phyloP scores from a whole-genome alignment of 768 basidiomycete genomes.

The Mycena belliarum region DNA sequence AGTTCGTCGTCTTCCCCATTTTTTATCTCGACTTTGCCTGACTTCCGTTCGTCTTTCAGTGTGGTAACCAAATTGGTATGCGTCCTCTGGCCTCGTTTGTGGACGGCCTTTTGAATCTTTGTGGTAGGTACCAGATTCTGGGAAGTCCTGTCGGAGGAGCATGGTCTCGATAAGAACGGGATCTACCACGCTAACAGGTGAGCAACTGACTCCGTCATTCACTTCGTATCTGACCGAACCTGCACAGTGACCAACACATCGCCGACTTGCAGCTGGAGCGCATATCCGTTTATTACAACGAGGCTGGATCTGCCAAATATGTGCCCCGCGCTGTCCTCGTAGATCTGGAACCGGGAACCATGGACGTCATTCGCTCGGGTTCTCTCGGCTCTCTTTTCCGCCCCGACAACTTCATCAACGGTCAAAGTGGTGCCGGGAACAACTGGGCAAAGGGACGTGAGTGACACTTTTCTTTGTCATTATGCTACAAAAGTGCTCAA shows the following conservation, averaged over 20 bases:
- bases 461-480: neutral
- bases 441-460: constrained; percentile 99
- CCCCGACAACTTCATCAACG: constrained; percentile 97
- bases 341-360: constrained; percentile 96
- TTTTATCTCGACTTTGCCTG: constrained; percentile 27
- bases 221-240: constrained; percentile 3
- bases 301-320: constrained; percentile 92
- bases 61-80: constrained; percentile 98
- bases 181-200: constrained; percentile 82
- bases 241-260: constrained; percentile 82
- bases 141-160: constrained; percentile 98
- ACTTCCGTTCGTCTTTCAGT: constrained; percentile 47
- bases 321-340: constrained; percentile 97
- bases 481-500: constrained; percentile 2
- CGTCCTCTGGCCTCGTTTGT: neutral
- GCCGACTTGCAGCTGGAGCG: constrained; percentile 96
- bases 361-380: constrained; percentile 89
- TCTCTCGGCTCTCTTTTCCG: constrained; percentile 91
- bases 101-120: neutral
- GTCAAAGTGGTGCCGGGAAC: constrained; percentile 97
- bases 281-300: constrained; percentile 98
- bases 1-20: constrained; percentile 44
- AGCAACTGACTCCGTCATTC: neutral
- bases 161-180: constrained; percentile 93
- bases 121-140: constrained; percentile 88